Conservation (phyloP, 805 yeast genomes). For the Candida fluviatilis region DNA sequence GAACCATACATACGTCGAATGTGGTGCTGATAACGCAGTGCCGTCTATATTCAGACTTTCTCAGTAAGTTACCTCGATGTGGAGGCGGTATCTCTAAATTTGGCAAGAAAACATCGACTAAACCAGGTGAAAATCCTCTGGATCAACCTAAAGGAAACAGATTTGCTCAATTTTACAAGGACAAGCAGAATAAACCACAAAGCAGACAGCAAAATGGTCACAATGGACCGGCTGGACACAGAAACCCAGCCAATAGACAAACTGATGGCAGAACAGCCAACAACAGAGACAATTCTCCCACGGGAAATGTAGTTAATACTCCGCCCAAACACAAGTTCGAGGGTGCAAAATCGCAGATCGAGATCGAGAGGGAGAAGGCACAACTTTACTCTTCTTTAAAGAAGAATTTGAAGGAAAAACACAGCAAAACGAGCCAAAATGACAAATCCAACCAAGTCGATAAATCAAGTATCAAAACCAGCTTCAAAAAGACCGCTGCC, state of each 20-base stretch:
- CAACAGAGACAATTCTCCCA: constrained; percentile 1
- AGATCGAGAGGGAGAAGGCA: constrained; percentile 4
- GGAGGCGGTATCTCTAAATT: constrained; percentile 22
- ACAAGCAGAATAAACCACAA: not conserved
- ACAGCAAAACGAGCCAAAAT: not conserved
- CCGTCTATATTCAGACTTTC: constrained; percentile 11
- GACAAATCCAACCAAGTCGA: not conserved
- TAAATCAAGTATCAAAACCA: not conserved
- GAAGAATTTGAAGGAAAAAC: constrained; percentile 1
- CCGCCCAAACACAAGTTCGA: not conserved
- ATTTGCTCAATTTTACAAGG: constrained; percentile 25
- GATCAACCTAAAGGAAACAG: constrained; percentile 22
- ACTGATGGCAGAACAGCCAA: not conserved
- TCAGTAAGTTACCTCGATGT: constrained; percentile 25
- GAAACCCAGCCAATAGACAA: not conserved
- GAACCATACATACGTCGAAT: not conserved
- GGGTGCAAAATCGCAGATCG: not conserved
- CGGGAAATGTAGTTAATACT: not conserved
- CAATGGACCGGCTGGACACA: not conserved
- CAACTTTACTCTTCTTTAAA: constrained; percentile 2
- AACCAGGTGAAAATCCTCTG: not conserved
- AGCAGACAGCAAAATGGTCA: not conserved
- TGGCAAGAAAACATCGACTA: constrained; percentile 6
- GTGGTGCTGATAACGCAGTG: not conserved
- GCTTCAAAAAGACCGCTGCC: constrained; percentile 4